These are phyloP conservation scores for Peronospora belbahrii DNA, from an alignment of 352 stramenopile genomes.

Conservation along the genomic window DNA sequence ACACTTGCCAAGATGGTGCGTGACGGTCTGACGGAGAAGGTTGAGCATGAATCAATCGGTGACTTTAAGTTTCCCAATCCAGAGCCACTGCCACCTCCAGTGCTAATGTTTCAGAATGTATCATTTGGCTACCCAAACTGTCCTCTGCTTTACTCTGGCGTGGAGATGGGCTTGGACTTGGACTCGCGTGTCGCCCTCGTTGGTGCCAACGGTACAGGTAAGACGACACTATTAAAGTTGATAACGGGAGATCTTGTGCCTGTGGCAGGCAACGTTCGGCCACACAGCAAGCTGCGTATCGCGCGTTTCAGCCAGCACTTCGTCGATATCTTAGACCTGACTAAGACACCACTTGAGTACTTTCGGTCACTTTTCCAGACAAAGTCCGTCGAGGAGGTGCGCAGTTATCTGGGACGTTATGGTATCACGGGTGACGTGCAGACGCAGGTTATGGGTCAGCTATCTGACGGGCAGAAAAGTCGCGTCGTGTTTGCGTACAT, in stretches of 20 bases:
- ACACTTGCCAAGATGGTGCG: constrained; percentile 98
- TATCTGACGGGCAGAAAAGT: constrained; percentile 95
- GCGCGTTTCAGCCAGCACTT: constrained; percentile 98
- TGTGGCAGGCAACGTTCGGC: constrained; percentile 90
- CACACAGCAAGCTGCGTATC: constrained; percentile 94
- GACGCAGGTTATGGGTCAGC: constrained; percentile 93
- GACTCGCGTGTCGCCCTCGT: constrained; percentile 96
- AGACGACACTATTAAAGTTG: constrained; percentile 97
- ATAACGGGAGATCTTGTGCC: constrained; percentile 94
- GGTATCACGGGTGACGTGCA: constrained; percentile 94
- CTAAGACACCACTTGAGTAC: constrained; percentile 93
- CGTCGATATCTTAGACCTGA: constrained; percentile 95
- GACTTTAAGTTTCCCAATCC: constrained; percentile 97
- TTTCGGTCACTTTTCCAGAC: constrained; percentile 91
- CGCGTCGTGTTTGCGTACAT: constrained; percentile 98
- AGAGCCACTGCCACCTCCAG: constrained; percentile 90
- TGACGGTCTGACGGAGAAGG: constrained; percentile 92
- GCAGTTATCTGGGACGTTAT: constrained; percentile 94
- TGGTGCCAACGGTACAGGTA: constrained; percentile 93
- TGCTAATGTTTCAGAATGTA: constrained; percentile 97
- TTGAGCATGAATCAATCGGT: constrained; percentile 73
- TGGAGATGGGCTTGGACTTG: constrained; percentile 96
- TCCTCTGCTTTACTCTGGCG: constrained; percentile 86
- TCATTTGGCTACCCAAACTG: constrained; percentile 92
- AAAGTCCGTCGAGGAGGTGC: constrained; percentile 91